Percentiles rank a stretch among this genome's conserved stretches.
Evolutionary conservation across 2,329 filamentous ascomycete genomes (phyloP).

Genomic region (Aureobasidium zeae): DNA sequence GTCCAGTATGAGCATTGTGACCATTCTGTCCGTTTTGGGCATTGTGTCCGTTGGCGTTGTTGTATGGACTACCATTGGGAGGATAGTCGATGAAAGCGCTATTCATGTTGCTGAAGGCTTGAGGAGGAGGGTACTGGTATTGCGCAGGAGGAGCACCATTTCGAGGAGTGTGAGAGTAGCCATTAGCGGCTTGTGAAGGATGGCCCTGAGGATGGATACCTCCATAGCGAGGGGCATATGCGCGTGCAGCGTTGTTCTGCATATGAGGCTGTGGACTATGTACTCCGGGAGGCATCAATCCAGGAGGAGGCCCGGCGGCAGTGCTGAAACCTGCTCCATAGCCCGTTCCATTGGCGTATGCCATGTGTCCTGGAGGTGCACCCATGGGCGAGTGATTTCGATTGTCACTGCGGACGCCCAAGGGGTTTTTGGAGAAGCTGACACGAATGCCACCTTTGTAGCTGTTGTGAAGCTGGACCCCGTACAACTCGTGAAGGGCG

Average conservation of each 20-base stretch:
- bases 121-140: not conserved
- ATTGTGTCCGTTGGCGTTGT: constrained; percentile 4
- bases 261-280: constrained; percentile 33
- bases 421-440: constrained; percentile 94
- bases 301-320: constrained; percentile 61
- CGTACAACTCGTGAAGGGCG: constrained; percentile 81
- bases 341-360: constrained; percentile 57
- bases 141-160: not conserved
- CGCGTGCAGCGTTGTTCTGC: not conserved
- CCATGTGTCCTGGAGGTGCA: constrained; percentile 41
- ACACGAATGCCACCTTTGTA: constrained; percentile 89
- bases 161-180: not conserved
- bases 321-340: constrained; percentile 48
- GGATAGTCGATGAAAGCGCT: not conserved
- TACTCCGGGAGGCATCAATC: constrained; percentile 54
- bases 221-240: not conserved
- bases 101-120: constrained; percentile 9
- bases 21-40: not conserved
- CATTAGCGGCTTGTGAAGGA: not conserved
- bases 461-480: constrained; percentile 77
- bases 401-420: constrained; percentile 70
- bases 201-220: not conserved
- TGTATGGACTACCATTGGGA: not conserved
- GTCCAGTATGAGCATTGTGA: not conserved
- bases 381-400: not conserved